Percentiles rank a stretch among this genome's conserved stretches.
These are phyloP conservation scores for Gillenia trifoliata DNA, from an alignment of 306 rosid species.

Conservation along the genomic window DNA sequence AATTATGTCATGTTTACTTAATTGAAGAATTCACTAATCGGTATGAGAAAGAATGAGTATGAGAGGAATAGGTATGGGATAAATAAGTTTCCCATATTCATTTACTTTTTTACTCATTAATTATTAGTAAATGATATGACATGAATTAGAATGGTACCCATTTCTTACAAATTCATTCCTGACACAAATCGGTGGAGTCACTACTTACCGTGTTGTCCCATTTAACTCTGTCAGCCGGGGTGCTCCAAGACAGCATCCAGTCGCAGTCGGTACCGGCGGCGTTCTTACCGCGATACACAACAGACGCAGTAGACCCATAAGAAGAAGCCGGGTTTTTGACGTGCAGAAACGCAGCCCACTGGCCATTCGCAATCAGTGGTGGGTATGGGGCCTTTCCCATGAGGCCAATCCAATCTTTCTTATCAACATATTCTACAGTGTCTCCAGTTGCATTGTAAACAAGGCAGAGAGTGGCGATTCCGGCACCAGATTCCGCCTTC, in stretches of 20 bases:
- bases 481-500: neutral
- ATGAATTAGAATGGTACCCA: too few relatives aligned
- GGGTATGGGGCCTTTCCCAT: constrained; percentile 10
- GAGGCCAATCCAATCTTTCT: neutral
- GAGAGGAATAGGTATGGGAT: too few relatives aligned
- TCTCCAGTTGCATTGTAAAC: constrained; percentile 13
- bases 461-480: neutral
- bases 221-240: neutral
- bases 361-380: neutral
- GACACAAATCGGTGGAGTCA: too few relatives aligned
- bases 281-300: neutral
- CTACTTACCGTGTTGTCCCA: too few relatives aligned
- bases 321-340: neutral
- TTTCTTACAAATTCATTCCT: too few relatives aligned
- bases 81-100: too few relatives aligned
- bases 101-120: too few relatives aligned
- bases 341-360: constrained; percentile 14
- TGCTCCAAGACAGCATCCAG: neutral
- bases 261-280: neutral
- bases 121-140: too few relatives aligned
- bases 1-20: too few relatives aligned
- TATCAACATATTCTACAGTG: neutral
- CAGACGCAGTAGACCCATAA: neutral
- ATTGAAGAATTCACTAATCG: too few relatives aligned
- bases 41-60: too few relatives aligned